A percentile compares a stretch with the other conserved stretches of the same genome.
Evolutionary conservation across 208 protist genomes (phyloP).

Genomic region (Vickermania spadyakhi): DNA sequence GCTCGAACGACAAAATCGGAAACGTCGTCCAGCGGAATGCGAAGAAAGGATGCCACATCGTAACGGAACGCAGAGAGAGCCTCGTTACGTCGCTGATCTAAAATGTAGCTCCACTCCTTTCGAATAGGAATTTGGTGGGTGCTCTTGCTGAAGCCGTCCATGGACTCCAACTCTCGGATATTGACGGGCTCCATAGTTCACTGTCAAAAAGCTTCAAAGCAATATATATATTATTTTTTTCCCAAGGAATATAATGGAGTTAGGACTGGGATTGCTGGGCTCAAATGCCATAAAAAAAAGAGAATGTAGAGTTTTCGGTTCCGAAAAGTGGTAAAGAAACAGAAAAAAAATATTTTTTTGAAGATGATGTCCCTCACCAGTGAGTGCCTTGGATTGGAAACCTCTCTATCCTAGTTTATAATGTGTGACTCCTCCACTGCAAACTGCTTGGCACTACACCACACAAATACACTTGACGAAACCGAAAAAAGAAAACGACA

Average conservation of each 20-base stretch:
- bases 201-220: neutral
- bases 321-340: too few relatives aligned
- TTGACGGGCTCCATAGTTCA: neutral
- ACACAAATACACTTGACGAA: neutral
- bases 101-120: neutral
- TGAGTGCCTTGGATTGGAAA: neutral
- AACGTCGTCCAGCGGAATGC: conserved; percentile 1
- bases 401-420: neutral
- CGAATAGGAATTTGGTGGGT: neutral
- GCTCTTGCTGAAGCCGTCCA: neutral
- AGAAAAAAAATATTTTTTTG: too few relatives aligned
- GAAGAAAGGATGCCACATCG: neutral
- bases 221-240: neutral
- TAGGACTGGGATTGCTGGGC: neutral
- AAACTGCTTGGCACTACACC: neutral
- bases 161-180: neutral
- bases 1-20: neutral
- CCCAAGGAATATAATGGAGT: neutral
- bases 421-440: neutral
- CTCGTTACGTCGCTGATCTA: neutral
- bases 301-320: too few relatives aligned
- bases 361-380: too few relatives aligned
- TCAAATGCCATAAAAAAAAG: neutral
- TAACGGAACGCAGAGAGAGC: neutral
- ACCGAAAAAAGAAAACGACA: neutral